Conservation (phyloP, 345 rosid genomes). For the Rhizophora apiculata region DNA sequence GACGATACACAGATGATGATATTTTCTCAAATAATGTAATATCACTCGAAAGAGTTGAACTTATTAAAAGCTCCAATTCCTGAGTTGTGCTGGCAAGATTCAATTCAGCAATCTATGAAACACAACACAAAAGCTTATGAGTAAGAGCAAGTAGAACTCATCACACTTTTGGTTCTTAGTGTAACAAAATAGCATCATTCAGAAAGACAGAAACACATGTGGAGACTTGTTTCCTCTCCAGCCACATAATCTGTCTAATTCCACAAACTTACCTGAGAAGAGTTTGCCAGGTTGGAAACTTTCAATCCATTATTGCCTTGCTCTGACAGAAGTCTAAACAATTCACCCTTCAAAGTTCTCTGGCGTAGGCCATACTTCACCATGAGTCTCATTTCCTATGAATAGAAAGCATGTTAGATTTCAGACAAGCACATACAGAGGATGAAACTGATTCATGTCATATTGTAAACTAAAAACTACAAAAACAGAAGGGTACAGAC, state of each 20-base stretch:
- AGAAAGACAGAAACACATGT: not conserved
- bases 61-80: constrained; percentile 63
- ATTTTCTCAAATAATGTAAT: constrained; percentile 92
- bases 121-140: constrained; percentile 12
- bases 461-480: not conserved
- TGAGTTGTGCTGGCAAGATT: constrained; percentile 51
- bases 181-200: not conserved
- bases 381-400: constrained; percentile 80
- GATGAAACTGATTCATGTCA: not conserved
- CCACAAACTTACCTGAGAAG: constrained; percentile 45
- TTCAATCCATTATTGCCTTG: constrained; percentile 70
- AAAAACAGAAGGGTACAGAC: not conserved
- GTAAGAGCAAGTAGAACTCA: not conserved
- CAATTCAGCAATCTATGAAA: constrained; percentile 63
- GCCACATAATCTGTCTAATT: not conserved
- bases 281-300: constrained; percentile 67
- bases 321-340: constrained; percentile 59
- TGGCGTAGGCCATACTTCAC: constrained; percentile 58
- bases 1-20: constrained; percentile 70
- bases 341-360: constrained; percentile 79
- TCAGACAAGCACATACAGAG: not conserved
- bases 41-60: constrained; percentile 89
- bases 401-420: constrained; percentile 4
- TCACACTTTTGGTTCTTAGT: not conserved
- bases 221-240: not conserved